These are phyloP conservation scores for Euptelea pleiosperma DNA, from an alignment of 164 flowering plant species.

Conservation along the genomic window DNA sequence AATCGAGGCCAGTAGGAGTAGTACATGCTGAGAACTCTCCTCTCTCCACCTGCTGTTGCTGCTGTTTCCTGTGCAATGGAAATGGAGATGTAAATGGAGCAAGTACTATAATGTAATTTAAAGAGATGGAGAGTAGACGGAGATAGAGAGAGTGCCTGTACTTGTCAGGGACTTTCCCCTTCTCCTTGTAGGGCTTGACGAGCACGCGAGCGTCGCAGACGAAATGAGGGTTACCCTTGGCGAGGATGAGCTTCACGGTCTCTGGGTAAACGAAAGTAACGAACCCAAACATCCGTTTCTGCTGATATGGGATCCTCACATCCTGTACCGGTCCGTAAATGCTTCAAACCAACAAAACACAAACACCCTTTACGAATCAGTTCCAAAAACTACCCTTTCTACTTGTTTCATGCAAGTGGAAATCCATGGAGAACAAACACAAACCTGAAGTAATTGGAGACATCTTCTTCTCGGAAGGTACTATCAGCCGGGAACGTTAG, in stretches of 20 bases:
- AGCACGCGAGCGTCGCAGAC: slow-evolving; percentile 97
- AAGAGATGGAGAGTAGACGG: not conserved
- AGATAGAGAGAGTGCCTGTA: slow-evolving; percentile 27
- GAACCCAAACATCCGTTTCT: slow-evolving; percentile 97
- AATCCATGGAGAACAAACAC: not conserved
- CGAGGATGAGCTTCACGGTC: slow-evolving; percentile 87
- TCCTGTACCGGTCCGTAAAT: slow-evolving; percentile 96
- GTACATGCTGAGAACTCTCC: slow-evolving; percentile 63
- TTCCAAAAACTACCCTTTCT: not conserved
- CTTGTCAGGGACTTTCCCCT: slow-evolving; percentile 90
- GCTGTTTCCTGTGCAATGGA: slow-evolving; percentile 46
- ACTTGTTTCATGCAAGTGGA: not conserved
- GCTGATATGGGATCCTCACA: slow-evolving; percentile 97
- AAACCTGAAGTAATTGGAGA: slow-evolving; percentile 88
- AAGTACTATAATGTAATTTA: no score
- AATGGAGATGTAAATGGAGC: no score
- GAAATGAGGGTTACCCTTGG: slow-evolving; percentile 96
- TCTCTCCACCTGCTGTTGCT: slow-evolving; percentile 55
- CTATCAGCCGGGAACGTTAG: slow-evolving; percentile 97
- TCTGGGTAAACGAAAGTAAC: slow-evolving; percentile 87
- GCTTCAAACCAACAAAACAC: slow-evolving; percentile 44
- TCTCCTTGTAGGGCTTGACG: slow-evolving; percentile 98
- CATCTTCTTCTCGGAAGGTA: slow-evolving; percentile 93
- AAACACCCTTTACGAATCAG: no score
- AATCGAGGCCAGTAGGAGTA: slow-evolving; percentile 66